Base-by-base conservation (phyloP, 1,284 basidiomycete species). In the Trichosporon coremiiforme region DNA sequence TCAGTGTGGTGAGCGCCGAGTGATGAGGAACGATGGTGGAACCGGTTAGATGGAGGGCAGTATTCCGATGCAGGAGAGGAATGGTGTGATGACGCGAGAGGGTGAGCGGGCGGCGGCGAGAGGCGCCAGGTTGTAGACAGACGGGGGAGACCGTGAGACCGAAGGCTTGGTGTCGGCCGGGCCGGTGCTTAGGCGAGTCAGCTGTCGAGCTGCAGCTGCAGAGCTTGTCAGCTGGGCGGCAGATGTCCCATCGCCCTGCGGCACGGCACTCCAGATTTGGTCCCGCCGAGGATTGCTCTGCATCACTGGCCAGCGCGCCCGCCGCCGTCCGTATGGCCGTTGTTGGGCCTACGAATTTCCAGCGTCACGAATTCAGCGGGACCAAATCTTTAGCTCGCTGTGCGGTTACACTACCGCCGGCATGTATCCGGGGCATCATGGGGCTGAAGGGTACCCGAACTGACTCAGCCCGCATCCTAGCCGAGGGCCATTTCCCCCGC, bases 391-490 rank as follows among this genome's bases (percentile, higher is more conserved):
- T 33, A 62, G 57, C 57, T 17, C 15, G 31, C 31, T 13, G 2
- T 7, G 31, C 31, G 55, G 55, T 33, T 60, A 29, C 31, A 62
- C 57, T 62, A 62, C 57, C 57, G 57, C 57, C 57, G 57, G 57
- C 57, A 62, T 62, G 57, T 33, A 33, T 62, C 57, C 57, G 57
- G 57, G 57, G 57, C 57, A 33, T 31, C 57, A 62, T 62, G 57
- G 57, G 57, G 57, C 15, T 35, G 57, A 15, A 33, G 29, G 29
- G 57, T 62, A 62, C 57, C 57, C 57, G 57, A 62, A 62, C 29
- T n/a, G 29, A 33, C 57, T 31, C 57, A 53, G 50, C 50, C 50
- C 20, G 50, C 20, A 53, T 20, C 20, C 31, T 33, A 33, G 57
- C 57, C 57, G 57, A 62, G 31, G 33, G 33, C 31, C 31, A 62